These are phyloP conservation scores for Diaporthe sp. DNA, from an alignment of 2,329 filamentous ascomycete species.

Conservation along the genomic window DNA sequence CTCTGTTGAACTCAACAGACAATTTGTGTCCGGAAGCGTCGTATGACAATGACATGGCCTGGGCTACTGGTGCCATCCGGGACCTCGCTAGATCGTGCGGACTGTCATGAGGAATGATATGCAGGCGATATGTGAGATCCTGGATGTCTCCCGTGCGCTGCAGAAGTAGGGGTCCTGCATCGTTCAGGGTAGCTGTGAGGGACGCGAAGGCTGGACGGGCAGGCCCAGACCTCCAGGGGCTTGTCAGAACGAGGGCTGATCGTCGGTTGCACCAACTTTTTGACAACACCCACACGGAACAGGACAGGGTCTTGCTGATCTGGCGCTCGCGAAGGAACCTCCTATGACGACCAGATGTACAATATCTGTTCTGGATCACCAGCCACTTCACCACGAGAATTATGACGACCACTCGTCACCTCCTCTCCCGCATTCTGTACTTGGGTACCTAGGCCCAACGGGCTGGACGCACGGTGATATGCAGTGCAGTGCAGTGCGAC, in stretches of 20 bases:
- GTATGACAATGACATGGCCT: slow-evolving; percentile 32
- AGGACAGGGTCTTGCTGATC: background rate
- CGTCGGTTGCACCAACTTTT: slow-evolving; percentile 19
- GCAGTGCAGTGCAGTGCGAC: background rate
- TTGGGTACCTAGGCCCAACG: background rate
- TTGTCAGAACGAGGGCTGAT: slow-evolving; percentile 1
- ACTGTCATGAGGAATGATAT: slow-evolving; percentile 1
- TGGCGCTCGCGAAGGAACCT: background rate
- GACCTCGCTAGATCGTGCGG: background rate
- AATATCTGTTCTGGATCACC: background rate
- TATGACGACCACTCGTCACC: background rate
- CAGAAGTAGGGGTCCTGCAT: slow-evolving; percentile 22
- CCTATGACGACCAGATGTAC: background rate
- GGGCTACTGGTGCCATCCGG: background rate
- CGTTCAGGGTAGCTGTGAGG: background rate
- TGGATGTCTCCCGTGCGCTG: slow-evolving; percentile 6
- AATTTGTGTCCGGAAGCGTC: background rate
- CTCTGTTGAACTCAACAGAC: background rate
- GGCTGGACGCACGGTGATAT: background rate
- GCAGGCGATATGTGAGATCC: slow-evolving; percentile 25
- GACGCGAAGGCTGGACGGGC: background rate
- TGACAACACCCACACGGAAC: background rate
- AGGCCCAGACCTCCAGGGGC: slow-evolving; percentile 13
- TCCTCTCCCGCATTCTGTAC: background rate
- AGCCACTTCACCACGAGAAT: background rate